phyloP scores from a whole-genome alignment of 2,329 filamentous ascomycete genomes.

The Apiospora marii region DNA sequence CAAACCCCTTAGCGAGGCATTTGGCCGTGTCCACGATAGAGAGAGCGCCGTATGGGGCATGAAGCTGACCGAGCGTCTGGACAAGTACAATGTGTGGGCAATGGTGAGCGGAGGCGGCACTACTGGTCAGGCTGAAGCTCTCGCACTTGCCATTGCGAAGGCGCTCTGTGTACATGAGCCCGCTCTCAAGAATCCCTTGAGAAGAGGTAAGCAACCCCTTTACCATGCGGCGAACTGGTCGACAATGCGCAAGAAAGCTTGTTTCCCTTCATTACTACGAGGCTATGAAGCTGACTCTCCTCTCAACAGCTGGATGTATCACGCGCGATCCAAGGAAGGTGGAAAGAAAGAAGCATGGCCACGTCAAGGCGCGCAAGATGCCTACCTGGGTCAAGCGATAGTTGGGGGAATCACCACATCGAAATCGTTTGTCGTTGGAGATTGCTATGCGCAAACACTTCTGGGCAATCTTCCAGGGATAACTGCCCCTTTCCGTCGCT shows the following conservation, averaged over 20 bases:
- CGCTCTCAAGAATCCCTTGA: slow-evolving; percentile 83
- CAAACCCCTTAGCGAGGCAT: slow-evolving; percentile 81
- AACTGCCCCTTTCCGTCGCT: neutral
- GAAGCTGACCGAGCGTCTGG: slow-evolving; percentile 80
- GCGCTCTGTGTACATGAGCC: slow-evolving; percentile 92
- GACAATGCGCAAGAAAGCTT: neutral
- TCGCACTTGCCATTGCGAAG: slow-evolving; percentile 89
- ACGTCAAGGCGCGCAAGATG: slow-evolving; percentile 97
- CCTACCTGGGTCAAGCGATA: slow-evolving; percentile 95
- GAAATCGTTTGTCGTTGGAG: neutral
- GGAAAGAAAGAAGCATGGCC: slow-evolving; percentile 97
- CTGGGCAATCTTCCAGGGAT: slow-evolving; percentile 26
- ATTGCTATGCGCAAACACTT: slow-evolving; percentile 4
- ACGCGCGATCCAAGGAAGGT: slow-evolving; percentile 91
- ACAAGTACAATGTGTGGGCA: slow-evolving; percentile 98
- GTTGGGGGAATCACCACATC: slow-evolving; percentile 25
- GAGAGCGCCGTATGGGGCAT: slow-evolving; percentile 94
- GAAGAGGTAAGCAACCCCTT: slow-evolving; percentile 72
- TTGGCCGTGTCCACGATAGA: slow-evolving; percentile 88
- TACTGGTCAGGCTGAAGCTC: slow-evolving; percentile 94
- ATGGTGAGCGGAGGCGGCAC: slow-evolving; percentile 85
- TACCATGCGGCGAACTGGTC: neutral
- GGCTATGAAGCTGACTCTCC: slow-evolving; percentile 22
- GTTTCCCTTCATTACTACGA: neutral
- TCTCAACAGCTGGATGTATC: slow-evolving; percentile 80